Evolutionary conservation across 75 land plant genomes (phyloP).

Genomic region (Isoetes taiwanensis): DNA sequence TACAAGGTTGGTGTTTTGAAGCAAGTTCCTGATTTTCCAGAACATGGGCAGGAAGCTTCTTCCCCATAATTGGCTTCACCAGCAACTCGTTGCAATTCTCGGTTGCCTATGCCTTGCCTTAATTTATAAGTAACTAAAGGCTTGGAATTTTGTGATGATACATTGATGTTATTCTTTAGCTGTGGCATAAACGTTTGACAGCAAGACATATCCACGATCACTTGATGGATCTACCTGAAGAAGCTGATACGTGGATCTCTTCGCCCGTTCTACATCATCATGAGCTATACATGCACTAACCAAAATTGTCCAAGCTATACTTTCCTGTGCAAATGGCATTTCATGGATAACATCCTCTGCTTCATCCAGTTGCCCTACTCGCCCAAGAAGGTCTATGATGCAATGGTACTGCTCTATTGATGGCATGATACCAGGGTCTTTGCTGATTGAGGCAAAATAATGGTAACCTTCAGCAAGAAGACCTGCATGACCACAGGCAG

Average conservation of each 20-base stretch:
- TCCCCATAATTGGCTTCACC: too few species aligned
- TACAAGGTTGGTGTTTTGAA: too few species aligned
- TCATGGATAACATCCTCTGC: background rate
- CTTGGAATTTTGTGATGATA: too few species aligned
- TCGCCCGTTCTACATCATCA: constrained; percentile 2
- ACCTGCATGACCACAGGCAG: too few species aligned
- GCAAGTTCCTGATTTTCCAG: too few species aligned
- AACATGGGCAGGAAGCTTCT: too few species aligned
- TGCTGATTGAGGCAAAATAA: background rate
- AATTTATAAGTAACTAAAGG: too few species aligned
- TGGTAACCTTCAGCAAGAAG: background rate
- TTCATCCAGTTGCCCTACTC: background rate
- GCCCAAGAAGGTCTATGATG: background rate
- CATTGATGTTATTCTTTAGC: too few species aligned
- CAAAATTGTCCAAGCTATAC: background rate
- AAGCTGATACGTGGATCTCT: constrained; percentile 2
- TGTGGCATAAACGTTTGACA: too few species aligned
- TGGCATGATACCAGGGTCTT: background rate
- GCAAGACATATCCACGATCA: too few species aligned
- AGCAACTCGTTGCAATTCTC: too few species aligned
- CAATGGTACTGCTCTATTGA: background rate
- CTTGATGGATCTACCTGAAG: constrained; percentile 1
- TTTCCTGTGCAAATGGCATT: background rate
- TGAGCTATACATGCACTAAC: background rate
- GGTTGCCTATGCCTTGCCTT: too few species aligned